These are phyloP conservation scores for Scedosporium boydii DNA, from an alignment of 2,329 filamentous ascomycete species.

Conservation along the genomic window DNA sequence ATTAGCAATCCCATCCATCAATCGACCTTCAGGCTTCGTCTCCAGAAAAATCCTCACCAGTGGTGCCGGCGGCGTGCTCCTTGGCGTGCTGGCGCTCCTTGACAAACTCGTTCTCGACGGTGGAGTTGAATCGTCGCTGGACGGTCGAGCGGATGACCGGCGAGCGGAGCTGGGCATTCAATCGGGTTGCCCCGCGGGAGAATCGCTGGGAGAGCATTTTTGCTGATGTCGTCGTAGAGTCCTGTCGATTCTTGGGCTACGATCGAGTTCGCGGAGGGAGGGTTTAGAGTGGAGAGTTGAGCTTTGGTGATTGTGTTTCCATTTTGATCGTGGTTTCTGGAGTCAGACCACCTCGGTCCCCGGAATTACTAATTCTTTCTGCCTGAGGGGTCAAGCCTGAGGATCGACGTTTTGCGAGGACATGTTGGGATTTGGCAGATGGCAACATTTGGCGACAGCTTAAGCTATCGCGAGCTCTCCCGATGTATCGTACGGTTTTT, in stretches of 20 bases:
- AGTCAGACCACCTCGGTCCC: constrained; percentile 6
- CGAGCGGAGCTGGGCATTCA: constrained; percentile 48
- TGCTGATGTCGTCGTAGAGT: constrained; percentile 13
- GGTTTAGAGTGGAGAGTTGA: not conserved
- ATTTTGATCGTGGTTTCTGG: not conserved
- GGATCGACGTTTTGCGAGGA: not conserved
- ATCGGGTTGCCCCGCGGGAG: constrained; percentile 53
- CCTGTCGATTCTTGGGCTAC: not conserved
- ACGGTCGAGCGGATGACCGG: constrained; percentile 22
- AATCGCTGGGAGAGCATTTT: constrained; percentile 59
- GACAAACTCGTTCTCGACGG: constrained; percentile 84
- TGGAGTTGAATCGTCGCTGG: constrained; percentile 65
- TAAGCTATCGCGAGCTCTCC: not conserved
- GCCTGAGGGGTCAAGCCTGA: constrained; percentile 1
- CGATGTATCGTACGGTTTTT: not conserved
- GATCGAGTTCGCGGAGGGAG: not conserved
- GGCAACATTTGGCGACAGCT: not conserved
- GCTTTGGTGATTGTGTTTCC: not conserved
- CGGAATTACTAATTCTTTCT: not conserved
- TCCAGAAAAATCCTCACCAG: constrained; percentile 51
- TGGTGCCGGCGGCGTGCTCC: constrained; percentile 76
- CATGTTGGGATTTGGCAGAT: no score
- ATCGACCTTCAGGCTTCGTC: not conserved
- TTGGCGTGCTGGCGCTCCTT: constrained; percentile 84
- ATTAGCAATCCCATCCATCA: constrained; percentile 12